Conservation (phyloP, 2,329 filamentous ascomycete species). For the Aureobasidium uvarum region DNA sequence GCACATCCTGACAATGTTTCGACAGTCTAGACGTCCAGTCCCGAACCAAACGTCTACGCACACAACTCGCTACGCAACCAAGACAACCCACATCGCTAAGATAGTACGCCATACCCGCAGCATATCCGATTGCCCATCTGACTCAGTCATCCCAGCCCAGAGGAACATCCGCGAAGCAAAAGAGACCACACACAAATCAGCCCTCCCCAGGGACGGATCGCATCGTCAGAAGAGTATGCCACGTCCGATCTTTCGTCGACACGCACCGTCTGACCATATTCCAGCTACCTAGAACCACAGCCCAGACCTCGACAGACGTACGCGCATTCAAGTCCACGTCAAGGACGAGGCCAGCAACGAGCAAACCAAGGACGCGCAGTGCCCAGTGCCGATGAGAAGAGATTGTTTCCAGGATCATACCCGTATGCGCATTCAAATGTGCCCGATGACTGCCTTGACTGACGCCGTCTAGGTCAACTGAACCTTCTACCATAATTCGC, state of each 20-base stretch:
- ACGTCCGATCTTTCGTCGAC: too few relatives aligned
- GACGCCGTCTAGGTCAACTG: neutral
- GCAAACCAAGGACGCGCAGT: neutral
- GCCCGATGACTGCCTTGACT: neutral
- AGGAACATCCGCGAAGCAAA: conserved; percentile 2
- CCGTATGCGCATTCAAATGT: neutral
- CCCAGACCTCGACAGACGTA: neutral
- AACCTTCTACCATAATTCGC: neutral
- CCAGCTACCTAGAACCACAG: neutral
- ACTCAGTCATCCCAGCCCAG: neutral
- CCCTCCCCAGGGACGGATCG: neutral
- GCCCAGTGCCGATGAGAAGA: neutral
- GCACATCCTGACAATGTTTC: conserved; percentile 9
- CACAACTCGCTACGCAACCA: neutral
- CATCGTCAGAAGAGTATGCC: neutral
- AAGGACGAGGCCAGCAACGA: neutral
- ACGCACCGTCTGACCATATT: neutral
- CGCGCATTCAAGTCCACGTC: neutral
- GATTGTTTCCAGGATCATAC: neutral
- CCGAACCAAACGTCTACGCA: neutral
- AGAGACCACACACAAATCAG: neutral
- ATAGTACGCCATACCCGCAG: neutral
- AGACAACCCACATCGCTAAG: neutral
- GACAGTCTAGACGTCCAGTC: neutral
- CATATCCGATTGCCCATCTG: neutral